Evolutionary conservation across 805 yeast genomes (phyloP).

Genomic region (Cyberlindnera euphorbiae): DNA sequence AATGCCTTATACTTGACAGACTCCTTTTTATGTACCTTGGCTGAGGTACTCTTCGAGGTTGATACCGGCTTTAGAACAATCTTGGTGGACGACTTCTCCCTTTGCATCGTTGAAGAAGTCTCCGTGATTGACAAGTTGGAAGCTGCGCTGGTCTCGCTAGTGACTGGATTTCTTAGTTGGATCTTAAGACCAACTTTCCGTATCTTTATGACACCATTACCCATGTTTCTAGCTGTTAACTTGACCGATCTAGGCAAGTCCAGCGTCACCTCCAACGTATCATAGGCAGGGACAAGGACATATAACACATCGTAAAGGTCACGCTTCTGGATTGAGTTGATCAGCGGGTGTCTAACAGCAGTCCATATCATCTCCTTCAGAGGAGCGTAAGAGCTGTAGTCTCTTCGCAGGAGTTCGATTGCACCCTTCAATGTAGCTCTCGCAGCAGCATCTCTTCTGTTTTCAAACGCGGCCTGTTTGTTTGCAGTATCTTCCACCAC

Average conservation of each 20-base stretch:
- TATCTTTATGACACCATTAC: slow-evolving; percentile 50
- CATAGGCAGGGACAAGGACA: slow-evolving; percentile 58
- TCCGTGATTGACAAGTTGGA: not conserved
- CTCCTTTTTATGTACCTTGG: no score
- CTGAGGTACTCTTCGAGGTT: no score
- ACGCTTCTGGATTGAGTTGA: slow-evolving; percentile 57
- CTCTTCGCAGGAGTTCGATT: slow-evolving; percentile 57
- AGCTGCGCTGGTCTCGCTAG: not conserved
- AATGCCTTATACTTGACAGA: slow-evolving; percentile 14
- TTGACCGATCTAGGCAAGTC: slow-evolving; percentile 65
- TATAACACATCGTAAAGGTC: slow-evolving; percentile 59
- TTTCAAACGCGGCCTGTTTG: slow-evolving; percentile 34
- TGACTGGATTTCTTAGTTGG: slow-evolving; percentile 15
- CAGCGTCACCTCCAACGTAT: slow-evolving; percentile 56
- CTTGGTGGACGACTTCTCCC: not conserved
- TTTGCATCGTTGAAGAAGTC: not conserved
- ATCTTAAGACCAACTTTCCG: slow-evolving; percentile 44
- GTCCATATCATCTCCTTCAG: slow-evolving; percentile 63
- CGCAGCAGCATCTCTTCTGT: slow-evolving; percentile 61
- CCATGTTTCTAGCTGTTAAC: slow-evolving; percentile 53
- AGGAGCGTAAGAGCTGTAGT: slow-evolving; percentile 49
- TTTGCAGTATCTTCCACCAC: slow-evolving; percentile 56
- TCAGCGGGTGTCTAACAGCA: slow-evolving; percentile 54
- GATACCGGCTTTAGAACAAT: not conserved
- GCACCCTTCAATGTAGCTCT: slow-evolving; percentile 63